A percentile compares a stretch with the other conserved stretches of the same genome.
These are phyloP conservation scores for Colletotrichum sp. DNA, from an alignment of 2,329 filamentous ascomycete genomes.

Conservation along the genomic window DNA sequence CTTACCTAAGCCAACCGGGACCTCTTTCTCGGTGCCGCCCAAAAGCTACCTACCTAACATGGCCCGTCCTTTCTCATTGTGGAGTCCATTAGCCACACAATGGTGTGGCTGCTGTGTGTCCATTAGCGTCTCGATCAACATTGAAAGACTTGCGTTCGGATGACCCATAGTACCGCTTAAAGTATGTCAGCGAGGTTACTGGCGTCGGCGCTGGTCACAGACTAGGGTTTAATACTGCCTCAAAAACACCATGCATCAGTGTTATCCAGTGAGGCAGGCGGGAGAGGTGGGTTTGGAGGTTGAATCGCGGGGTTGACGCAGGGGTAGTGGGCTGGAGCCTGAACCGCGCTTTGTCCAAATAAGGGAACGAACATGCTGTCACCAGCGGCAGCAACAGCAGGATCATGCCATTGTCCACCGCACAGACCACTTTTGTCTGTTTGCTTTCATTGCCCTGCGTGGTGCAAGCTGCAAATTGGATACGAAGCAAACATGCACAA, in stretches of 20 bases:
- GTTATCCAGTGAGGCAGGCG: neutral
- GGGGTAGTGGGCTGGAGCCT: neutral
- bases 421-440: neutral
- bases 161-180: neutral
- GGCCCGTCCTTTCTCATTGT: neutral
- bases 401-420: neutral
- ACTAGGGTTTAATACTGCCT: neutral
- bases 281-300: neutral
- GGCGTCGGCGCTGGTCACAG: neutral
- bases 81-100: neutral
- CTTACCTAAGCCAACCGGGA: neutral
- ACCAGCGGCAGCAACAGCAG: neutral
- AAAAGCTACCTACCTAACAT: no score
- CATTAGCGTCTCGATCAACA: neutral
- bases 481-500: neutral
- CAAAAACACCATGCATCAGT: neutral
- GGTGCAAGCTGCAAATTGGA: neutral
- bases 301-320: neutral
- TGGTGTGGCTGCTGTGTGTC: no score
- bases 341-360: neutral
- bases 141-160: neutral
- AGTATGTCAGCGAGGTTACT: neutral
- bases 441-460: neutral
- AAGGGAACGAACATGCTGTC: neutral
- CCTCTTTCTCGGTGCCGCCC: neutral